Percentiles rank a stretch among this genome's conserved stretches.
These are phyloP conservation scores for Colletotrichum destructivum DNA, from an alignment of 2,329 filamentous ascomycete genomes.

Conservation along the genomic window DNA sequence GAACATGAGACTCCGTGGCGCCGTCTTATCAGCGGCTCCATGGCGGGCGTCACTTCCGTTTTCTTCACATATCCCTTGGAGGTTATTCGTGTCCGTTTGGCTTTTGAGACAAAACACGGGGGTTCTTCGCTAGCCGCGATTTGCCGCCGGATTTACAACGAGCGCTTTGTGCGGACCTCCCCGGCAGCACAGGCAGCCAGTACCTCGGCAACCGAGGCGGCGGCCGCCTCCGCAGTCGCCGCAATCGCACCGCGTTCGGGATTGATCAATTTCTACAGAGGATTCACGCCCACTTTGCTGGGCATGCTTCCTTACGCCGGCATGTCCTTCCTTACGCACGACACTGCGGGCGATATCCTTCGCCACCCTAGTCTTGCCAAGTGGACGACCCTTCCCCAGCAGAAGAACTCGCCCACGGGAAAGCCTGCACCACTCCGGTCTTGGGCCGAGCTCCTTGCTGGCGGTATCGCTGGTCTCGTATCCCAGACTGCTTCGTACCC, in stretches of 20 bases:
- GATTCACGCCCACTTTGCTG: constrained; percentile 89
- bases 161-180: constrained; percentile 66
- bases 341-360: constrained; percentile 88
- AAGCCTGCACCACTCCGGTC: constrained; percentile 83
- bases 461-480: constrained; percentile 88
- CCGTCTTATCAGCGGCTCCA: constrained; percentile 79
- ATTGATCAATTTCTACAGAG: constrained; percentile 92
- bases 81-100: constrained; percentile 90
- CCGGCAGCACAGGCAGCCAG: constrained; percentile 52
- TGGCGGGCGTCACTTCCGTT: constrained; percentile 90
- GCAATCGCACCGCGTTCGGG: constrained; percentile 74
- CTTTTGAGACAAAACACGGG: constrained; percentile 90
- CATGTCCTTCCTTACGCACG: constrained; percentile 95
- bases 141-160: constrained; percentile 88
- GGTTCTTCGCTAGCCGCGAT: constrained; percentile 82
- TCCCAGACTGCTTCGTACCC: constrained; percentile 96
- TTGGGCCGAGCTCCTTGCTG: constrained; percentile 89
- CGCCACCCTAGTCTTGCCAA: constrained; percentile 76
- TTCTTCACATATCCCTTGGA: constrained; percentile 98
- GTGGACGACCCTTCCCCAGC: constrained; percentile 82
- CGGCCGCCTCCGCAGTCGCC: constrained; percentile 58
- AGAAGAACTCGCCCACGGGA: constrained; percentile 65
- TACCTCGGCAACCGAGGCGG: constrained; percentile 59
- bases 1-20: constrained; percentile 86
- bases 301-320: constrained; percentile 98